Evolutionary conservation across 2,329 filamentous ascomycete genomes (phyloP).

Genomic region (Madurella mycetomatis): DNA sequence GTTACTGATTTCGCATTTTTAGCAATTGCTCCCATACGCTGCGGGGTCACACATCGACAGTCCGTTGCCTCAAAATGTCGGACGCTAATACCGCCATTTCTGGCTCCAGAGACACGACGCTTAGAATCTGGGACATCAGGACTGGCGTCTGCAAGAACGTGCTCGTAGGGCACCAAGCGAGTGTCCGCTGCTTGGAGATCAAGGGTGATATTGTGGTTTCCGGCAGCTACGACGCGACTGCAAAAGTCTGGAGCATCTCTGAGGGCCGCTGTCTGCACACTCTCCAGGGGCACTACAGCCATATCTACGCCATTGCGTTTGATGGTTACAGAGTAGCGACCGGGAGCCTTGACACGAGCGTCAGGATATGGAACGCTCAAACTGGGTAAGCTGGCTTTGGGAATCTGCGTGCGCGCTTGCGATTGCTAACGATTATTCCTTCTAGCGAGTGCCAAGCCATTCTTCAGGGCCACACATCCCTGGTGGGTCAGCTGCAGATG

Average conservation of each 20-base stretch:
- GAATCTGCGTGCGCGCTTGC: background rate
- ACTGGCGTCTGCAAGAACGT: constrained; percentile 87
- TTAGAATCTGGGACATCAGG: constrained; percentile 90
- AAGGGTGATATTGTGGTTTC: constrained; percentile 97
- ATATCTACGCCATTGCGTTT: constrained; percentile 98
- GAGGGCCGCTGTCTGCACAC: constrained; percentile 90
- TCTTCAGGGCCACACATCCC: constrained; percentile 91
- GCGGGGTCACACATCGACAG: constrained; percentile 92
- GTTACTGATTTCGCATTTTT: constrained; percentile 27
- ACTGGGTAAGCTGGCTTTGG: constrained; percentile 60
- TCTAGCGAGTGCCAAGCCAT: constrained; percentile 75
- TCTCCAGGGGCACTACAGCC: constrained; percentile 90
- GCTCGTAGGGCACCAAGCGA: constrained; percentile 90
- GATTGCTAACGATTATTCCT: constrained; percentile 29
- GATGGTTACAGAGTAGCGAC: constrained; percentile 91
- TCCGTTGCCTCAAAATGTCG: constrained; percentile 96
- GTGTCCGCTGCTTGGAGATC: constrained; percentile 90
- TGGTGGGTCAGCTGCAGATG: constrained; percentile 96
- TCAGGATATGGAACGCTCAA: constrained; percentile 90
- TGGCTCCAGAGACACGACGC: constrained; percentile 88
- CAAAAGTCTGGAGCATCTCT: constrained; percentile 95
- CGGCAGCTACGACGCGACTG: constrained; percentile 95
- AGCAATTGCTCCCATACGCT: constrained; percentile 76
- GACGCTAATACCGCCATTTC: constrained; percentile 92
- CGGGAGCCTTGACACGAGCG: constrained; percentile 92